Evolutionary conservation across 2,329 filamentous ascomycete genomes (phyloP).

Genomic region (Colletotrichum coccodes): DNA sequence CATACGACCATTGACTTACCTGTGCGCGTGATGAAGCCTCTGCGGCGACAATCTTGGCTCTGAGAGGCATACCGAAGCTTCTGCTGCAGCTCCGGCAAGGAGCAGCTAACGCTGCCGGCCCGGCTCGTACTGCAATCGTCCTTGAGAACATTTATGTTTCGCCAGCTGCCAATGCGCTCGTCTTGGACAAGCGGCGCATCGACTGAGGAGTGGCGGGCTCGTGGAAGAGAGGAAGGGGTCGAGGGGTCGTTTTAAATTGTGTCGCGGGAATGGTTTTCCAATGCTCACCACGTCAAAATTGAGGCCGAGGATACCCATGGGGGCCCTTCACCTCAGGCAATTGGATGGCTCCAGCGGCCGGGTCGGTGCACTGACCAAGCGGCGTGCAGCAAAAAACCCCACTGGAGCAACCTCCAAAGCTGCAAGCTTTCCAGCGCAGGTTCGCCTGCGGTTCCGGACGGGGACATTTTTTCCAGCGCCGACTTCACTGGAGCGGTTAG

Average conservation of each 20-base stretch:
- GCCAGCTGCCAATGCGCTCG: conserved; percentile 48
- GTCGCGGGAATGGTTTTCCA: conserved; percentile 46
- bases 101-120: conserved; percentile 58
- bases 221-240: conserved; percentile 16
- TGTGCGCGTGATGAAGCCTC: conserved; percentile 31
- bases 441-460: background rate
- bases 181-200: conserved; percentile 43
- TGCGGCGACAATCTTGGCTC: conserved; percentile 74
- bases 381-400: background rate
- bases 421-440: conserved; percentile 11
- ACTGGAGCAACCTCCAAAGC: conserved; percentile 3
- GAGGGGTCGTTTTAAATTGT: conserved; percentile 9
- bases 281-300: conserved; percentile 40
- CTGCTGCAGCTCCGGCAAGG: conserved; percentile 53
- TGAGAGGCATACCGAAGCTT: conserved; percentile 77
- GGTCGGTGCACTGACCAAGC: conserved; percentile 3
- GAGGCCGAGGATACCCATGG: conserved; percentile 38
- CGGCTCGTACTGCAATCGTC: conserved; percentile 63
- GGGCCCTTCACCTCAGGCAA: conserved; percentile 12
- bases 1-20: conserved; percentile 5
- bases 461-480: conserved; percentile 26
- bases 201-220: conserved; percentile 34
- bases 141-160: conserved; percentile 65
- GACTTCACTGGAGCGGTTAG: conserved; percentile 8
- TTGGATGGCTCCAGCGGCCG: conserved; percentile 12